Evolutionary conservation across 768 basidiomycete species (phyloP), one percentile per base, ranked within the genome.

Genomic region (Termitomyces eurrhizus): DNA sequence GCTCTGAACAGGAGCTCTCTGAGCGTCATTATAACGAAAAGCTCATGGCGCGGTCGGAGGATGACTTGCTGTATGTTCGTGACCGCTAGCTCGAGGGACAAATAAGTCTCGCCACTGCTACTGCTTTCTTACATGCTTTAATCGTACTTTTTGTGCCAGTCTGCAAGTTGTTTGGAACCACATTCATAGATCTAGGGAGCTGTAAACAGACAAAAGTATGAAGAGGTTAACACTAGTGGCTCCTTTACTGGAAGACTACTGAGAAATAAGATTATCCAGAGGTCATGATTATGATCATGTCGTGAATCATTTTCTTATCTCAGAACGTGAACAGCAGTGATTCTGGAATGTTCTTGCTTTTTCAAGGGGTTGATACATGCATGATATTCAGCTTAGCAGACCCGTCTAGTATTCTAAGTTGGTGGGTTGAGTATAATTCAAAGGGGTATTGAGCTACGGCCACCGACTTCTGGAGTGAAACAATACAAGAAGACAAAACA

Each of bases 401-500:
- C 24, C 46, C 13, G 24, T 18, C 9, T 29, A 4, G 16, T 4
- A 16, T 29, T 12, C 12, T 1, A 46, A 46, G 24, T 3, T n/a
- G 18, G 11, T n/a, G 32, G 0, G 16, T 26, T 52, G 32, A 13
- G 52, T 37, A 37, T 16, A 24, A n/a, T 52, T 37, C 12, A 13
- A 16, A 7, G 7, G 24, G 13, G 16, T 21, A 13, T 52, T 51
- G n/a, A 36, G 39, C 24, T 53, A 53, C 21, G 37, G 26, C 6
- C 21, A 13, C 36, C 37, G 21, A 9, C 8, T 53, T 8, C 37
- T 26, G 35, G 26, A 39, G 14, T 26, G 26, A 53, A 63, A 58
- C 56, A 65, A 32, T 4, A 29, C 18, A 37, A 58, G 9, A 7
- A 65, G 32, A 37, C 16, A 51, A 2, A 65, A 29, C 21, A 62